These are phyloP conservation scores for Actinomucor elegans DNA, from an alignment of 371 early-diverging fungal genomes.

Conservation along the genomic window DNA sequence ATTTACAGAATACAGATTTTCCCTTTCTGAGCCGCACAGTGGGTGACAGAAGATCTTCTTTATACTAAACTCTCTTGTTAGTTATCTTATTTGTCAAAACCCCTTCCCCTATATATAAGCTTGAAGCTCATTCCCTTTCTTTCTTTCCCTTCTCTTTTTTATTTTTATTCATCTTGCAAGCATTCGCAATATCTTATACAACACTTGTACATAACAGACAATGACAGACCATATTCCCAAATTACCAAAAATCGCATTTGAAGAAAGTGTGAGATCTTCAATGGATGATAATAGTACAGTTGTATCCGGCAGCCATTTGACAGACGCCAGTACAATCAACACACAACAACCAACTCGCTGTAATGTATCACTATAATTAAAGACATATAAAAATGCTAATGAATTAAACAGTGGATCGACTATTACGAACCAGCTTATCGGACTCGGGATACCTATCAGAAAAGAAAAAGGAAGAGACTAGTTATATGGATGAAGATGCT, in stretches of 20 bases:
- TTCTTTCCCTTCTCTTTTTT: background rate
- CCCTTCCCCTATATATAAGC: background rate
- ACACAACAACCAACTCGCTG: constrained; percentile 5
- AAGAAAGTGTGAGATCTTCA: background rate
- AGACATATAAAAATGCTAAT: no score
- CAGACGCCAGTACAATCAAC: constrained; percentile 6
- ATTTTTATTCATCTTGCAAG: background rate
- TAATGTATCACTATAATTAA: no score
- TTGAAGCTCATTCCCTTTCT: background rate
- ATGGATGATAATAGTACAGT: constrained; percentile 15
- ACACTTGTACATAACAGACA: background rate
- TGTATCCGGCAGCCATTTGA: background rate
- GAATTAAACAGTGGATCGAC: constrained; percentile 9
- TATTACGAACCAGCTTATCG: background rate
- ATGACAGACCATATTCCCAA: constrained; percentile 5
- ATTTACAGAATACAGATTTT: constrained; percentile 11
- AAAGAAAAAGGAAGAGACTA: constrained; percentile 6
- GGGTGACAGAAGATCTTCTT: background rate
- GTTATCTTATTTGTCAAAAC: background rate
- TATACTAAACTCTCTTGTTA: background rate
- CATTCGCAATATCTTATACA: background rate
- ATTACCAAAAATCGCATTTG: constrained; percentile 8
- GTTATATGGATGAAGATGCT: background rate
- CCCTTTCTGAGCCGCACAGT: background rate
- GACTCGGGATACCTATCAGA: constrained; percentile 13